Percentiles rank a stretch among this genome's conserved stretches.
These are phyloP conservation scores for Solanum boliviense DNA, from an alignment of 257 asterid species.

Conservation along the genomic window DNA sequence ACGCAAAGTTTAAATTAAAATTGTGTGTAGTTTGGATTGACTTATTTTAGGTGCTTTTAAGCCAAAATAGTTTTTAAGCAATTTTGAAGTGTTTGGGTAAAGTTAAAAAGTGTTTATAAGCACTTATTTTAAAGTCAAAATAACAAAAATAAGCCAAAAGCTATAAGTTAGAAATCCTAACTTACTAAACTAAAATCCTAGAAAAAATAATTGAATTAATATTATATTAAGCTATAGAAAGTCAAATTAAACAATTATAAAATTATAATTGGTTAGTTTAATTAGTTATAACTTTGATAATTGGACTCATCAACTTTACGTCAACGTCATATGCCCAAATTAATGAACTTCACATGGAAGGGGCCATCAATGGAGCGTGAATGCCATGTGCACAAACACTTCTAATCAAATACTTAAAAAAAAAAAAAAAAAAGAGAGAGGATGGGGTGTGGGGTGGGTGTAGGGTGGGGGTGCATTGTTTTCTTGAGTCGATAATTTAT, in stretches of 20 bases:
- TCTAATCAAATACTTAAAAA: background rate
- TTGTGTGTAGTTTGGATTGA: background rate
- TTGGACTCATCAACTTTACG: background rate
- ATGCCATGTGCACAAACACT: constrained; percentile 26
- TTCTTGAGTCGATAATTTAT: background rate
- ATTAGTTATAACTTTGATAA: background rate
- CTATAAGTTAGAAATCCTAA: too few species aligned
- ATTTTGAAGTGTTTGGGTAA: too few species aligned
- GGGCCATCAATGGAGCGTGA: constrained; percentile 39
- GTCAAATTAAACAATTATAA: background rate
- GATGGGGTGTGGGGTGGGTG: background rate
- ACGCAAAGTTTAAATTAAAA: background rate
- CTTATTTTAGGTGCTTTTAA: too few species aligned
- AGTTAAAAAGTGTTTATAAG: too few species aligned
- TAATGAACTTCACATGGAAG: constrained; percentile 22
- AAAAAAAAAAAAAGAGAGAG: background rate
- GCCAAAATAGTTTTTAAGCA: too few species aligned
- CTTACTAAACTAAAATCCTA: background rate
- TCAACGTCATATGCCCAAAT: background rate
- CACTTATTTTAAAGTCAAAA: too few species aligned
- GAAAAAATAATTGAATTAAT: background rate
- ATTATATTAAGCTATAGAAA: background rate
- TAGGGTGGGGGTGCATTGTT: background rate
- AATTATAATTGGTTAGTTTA: background rate
- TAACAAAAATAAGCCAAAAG: too few species aligned